Evolutionary conservation across 371 early-diverging fungal species (phyloP).

Genomic region (Mucor circinelloides): DNA sequence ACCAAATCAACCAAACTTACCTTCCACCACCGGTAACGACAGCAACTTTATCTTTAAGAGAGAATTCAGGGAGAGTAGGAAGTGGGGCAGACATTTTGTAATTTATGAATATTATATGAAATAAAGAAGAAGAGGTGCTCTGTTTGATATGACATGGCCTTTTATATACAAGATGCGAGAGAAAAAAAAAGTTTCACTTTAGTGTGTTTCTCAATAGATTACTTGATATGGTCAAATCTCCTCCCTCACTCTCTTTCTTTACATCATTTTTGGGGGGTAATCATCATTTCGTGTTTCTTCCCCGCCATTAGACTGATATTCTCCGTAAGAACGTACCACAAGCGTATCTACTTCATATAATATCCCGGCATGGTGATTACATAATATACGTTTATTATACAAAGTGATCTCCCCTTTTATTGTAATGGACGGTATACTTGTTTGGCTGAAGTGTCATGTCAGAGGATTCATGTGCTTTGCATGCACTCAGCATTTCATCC

Average conservation of each 20-base stretch:
- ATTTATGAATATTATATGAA: neutral
- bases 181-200: slow-evolving; percentile 1
- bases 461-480: slow-evolving; percentile 25
- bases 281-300: neutral
- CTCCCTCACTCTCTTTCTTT: neutral
- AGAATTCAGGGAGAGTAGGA: slow-evolving; percentile 42
- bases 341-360: neutral
- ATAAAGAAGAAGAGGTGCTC: neutral
- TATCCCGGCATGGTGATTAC: neutral
- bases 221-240: slow-evolving; percentile 8
- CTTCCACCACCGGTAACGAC: slow-evolving; percentile 52
- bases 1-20: slow-evolving; percentile 18
- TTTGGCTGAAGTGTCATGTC: slow-evolving; percentile 21
- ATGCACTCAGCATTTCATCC: slow-evolving; percentile 45
- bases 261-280: neutral
- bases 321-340: neutral
- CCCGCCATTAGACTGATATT: neutral
- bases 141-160: neutral
- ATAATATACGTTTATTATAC: slow-evolving; percentile 10
- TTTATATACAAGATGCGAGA: neutral
- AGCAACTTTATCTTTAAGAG: slow-evolving; percentile 47
- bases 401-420: slow-evolving; percentile 24
- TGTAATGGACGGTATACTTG: slow-evolving; percentile 49
- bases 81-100: slow-evolving; percentile 7
- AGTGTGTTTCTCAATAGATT: neutral